Conservation (phyloP, 192 early-diverging fungal species). For the Rhizophagus sp. region DNA sequence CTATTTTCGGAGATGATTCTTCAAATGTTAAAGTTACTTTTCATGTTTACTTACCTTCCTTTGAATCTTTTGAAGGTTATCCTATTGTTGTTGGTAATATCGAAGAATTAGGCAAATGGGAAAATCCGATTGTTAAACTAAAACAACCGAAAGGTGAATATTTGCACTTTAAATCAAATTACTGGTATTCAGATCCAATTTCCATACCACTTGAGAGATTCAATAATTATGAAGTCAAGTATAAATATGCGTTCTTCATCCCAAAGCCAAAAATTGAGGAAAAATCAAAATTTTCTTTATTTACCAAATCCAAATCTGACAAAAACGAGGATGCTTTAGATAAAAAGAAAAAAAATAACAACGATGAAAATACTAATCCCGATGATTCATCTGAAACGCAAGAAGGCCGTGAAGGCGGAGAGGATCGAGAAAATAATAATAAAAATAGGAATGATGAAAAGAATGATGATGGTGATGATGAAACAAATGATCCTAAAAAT, state of each 20-base stretch:
- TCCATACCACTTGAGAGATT: not conserved
- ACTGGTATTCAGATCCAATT: not conserved
- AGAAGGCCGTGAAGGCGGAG: no score
- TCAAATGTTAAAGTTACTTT: not conserved
- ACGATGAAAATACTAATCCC: no score
- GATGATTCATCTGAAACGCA: no score
- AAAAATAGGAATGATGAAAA: not conserved
- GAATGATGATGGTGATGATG: no score
- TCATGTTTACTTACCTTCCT: not conserved
- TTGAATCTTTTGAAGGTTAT: no score
- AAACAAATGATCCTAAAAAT: not conserved
- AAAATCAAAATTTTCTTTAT: no score
- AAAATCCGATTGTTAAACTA: not conserved
- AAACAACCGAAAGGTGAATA: not conserved
- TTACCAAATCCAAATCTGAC: no score
- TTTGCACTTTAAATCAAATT: no score
- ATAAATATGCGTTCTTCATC: not conserved
- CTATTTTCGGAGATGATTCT: not conserved
- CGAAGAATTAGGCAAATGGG: constrained; percentile 4
- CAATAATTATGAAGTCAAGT: not conserved
- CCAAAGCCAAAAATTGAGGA: not conserved
- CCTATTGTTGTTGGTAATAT: not conserved
- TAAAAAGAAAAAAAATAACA: no score
- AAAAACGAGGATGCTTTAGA: no score
- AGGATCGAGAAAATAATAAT: no score